These are phyloP conservation scores for Teunomyces gatunensis DNA, from an alignment of 805 yeast genomes.

Conservation along the genomic window DNA sequence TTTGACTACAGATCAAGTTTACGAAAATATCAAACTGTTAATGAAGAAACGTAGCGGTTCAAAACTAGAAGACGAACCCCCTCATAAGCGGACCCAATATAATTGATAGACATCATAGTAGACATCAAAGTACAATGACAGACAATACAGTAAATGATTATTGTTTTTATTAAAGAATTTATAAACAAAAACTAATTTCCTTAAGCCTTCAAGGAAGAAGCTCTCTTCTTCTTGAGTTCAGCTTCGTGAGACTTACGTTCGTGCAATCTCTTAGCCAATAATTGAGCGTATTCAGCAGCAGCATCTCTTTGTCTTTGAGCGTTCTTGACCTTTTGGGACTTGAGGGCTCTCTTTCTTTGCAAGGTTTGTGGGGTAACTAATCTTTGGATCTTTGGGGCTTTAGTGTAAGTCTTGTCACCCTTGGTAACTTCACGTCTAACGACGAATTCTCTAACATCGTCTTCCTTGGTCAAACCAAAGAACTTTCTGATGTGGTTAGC, in stretches of 20 bases:
- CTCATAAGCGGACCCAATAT: slow-evolving; percentile 6
- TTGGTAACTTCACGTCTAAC: slow-evolving; percentile 97
- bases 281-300: slow-evolving; percentile 99
- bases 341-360: slow-evolving; percentile 98
- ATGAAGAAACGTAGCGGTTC: slow-evolving; percentile 11
- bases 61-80: slow-evolving; percentile 4
- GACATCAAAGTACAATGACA: not conserved
- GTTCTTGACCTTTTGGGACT: slow-evolving; percentile 88
- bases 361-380: slow-evolving; percentile 98
- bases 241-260: slow-evolving; percentile 98
- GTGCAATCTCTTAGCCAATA: slow-evolving; percentile 96
- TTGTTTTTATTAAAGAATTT: slow-evolving; percentile 1
- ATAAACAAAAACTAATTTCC: slow-evolving; percentile 8
- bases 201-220: slow-evolving; percentile 95
- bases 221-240: slow-evolving; percentile 99
- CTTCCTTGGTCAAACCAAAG: slow-evolving; percentile 96
- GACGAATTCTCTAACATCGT: slow-evolving; percentile 79
- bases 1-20: slow-evolving; percentile 56
- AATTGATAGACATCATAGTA: not conserved
- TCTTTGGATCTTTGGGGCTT: slow-evolving; percentile 99
- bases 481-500: slow-evolving; percentile 99
- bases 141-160: slow-evolving; percentile 1
- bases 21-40: slow-evolving; percentile 51
- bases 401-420: slow-evolving; percentile 98
- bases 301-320: slow-evolving; percentile 99